Conservation (phyloP, 1,284 basidiomycete species). For the Earliella scabrosa region DNA sequence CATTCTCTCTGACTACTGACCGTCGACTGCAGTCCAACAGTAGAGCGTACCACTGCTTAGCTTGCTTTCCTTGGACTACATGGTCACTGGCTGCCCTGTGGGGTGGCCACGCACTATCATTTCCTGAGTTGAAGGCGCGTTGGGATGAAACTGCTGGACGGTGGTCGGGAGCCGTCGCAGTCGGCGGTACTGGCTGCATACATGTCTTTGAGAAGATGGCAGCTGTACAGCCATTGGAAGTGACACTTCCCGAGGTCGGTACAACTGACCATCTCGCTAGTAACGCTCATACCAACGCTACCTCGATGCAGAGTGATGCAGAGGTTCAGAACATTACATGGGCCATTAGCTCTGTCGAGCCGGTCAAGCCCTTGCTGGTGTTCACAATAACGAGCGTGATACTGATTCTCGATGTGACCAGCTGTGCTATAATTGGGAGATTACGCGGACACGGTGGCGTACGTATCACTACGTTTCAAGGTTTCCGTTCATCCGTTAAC, state of each 20-base stretch:
- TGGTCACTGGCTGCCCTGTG: constrained; percentile 51
- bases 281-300: no score
- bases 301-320: constrained; percentile 8
- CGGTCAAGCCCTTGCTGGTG: constrained; percentile 58
- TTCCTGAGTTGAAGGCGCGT: constrained; percentile 33
- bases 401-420: constrained; percentile 53
- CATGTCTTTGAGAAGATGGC: constrained; percentile 41
- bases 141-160: constrained; percentile 52
- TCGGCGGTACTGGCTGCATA: constrained; percentile 46
- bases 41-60: constrained; percentile 35
- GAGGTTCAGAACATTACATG: constrained; percentile 45
- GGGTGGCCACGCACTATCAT: constrained; percentile 41
- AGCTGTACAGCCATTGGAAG: constrained; percentile 13
- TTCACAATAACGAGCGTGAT: constrained; percentile 55
- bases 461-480: constrained; percentile 29
- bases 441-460: constrained; percentile 75
- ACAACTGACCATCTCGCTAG: no score
- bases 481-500: constrained; percentile 5
- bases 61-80: constrained; percentile 63
- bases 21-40: constrained; percentile 6
- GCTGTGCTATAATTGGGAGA: constrained; percentile 44
- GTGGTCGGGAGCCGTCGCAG: constrained; percentile 53
- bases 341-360: constrained; percentile 50
- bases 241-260: constrained; percentile 19
- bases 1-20: not conserved